Percentiles rank a stretch among this genome's conserved stretches.
These are phyloP conservation scores for Debaryomyces hansenii DNA, from an alignment of 805 yeast species.

Conservation along the genomic window DNA sequence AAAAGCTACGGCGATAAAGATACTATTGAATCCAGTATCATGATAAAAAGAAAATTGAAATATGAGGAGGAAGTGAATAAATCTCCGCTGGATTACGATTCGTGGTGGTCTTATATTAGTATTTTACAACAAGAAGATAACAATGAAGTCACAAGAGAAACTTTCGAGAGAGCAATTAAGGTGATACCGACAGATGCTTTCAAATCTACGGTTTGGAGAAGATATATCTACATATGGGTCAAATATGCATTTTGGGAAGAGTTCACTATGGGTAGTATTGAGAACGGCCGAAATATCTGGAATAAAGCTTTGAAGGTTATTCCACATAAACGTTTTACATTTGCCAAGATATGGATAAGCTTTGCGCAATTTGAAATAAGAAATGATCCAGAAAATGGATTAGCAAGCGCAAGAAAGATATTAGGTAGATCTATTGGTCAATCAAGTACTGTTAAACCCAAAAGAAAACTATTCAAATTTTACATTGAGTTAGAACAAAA, in stretches of 20 bases:
- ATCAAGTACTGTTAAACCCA: constrained; percentile 43
- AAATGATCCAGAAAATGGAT: constrained; percentile 29
- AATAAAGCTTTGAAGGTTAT: constrained; percentile 46
- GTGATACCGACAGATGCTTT: constrained; percentile 33
- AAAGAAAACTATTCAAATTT: constrained; percentile 53
- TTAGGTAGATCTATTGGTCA: constrained; percentile 74
- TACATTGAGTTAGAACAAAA: constrained; percentile 69
- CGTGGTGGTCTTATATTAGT: constrained; percentile 78
- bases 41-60: constrained; percentile 52
- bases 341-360: constrained; percentile 71
- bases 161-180: constrained; percentile 46
- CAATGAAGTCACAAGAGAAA: constrained; percentile 7
- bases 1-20: constrained; percentile 59
- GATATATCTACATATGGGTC: constrained; percentile 72
- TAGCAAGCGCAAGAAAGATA: constrained; percentile 60
- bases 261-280: constrained; percentile 39
- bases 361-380: constrained; percentile 76
- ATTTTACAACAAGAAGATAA: constrained; percentile 43
- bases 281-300: constrained; percentile 52
- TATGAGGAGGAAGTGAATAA: constrained; percentile 50
- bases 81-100: constrained; percentile 62
- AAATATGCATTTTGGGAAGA: constrained; percentile 66
- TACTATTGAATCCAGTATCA: constrained; percentile 52
- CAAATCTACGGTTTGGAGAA: constrained; percentile 54
- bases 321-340: constrained; percentile 63